Base-by-base conservation (phyloP, 2,329 filamentous ascomycete species). In the Verticillium tricorpus region DNA sequence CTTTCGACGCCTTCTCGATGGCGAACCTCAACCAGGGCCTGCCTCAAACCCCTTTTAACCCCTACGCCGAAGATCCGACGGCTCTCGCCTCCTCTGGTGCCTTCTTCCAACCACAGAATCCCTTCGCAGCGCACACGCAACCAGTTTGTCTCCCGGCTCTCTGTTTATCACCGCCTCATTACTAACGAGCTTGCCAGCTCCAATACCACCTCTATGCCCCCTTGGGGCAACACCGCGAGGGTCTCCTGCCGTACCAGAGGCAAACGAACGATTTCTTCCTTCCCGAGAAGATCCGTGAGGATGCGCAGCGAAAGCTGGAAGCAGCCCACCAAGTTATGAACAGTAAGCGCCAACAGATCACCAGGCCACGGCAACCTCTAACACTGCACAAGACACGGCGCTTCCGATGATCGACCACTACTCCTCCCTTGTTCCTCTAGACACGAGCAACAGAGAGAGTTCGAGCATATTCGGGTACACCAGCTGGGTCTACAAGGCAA, bases 151-250 rank as follows among this genome's bases (percentile, higher is more conserved):
- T 1, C 11, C 61, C 61, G 45, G 25, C 28, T 19, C 12, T 12
- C 2, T 19, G 14, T 35, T 9, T 4, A 9, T 35, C 34, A 14
- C 34, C 34, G 34, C 34, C 14, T 14, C 28, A 28, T 28, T 2
- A 35, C 34, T 35, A 14, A 35, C 34, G 9, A 35, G 34, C 14
- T 35, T 7, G 34, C 9, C 64, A 89, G 87, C 84, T 93, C 6
- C 91, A 94, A 79, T 96, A 97, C 73, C 95, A 99, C 74, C 83
- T 97, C 14, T 99, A 99, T 74, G 91, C 92, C 35, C 93, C 93
- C 0, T 85, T 93, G 61, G 92, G 92, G 6, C 88, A 91, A n/a
- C 86, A 93, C 72, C 86, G 88, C 63, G 90, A 94, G 65, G 92
- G 92, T 65, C 81, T 97, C 34, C 82, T 91, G 67, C 87, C 90